Base-by-base conservation (phyloP, 345 rosid species). In the Gynandropsis gynandra region DNA sequence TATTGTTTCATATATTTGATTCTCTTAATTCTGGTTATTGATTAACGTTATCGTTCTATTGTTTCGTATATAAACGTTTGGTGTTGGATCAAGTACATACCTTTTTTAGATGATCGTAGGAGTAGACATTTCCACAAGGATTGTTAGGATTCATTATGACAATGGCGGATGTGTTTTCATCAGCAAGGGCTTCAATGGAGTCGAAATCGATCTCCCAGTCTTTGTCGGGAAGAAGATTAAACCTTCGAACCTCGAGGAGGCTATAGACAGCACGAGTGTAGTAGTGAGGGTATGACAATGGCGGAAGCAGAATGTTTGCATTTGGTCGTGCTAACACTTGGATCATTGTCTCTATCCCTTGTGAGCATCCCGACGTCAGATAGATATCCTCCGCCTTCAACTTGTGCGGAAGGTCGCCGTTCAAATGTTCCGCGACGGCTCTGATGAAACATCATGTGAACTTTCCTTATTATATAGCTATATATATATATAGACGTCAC, bases 121-220 rank as follows among this genome's bases (percentile, higher is more conserved):
- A 64, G 63, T 61, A 86, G 52, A 86, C 78, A 56, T 54, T 76
- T 50, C 83, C 95, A 55, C 83, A 75, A 9, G 95, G 81, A 57
- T 78, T 82, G 4, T 85, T 74, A 1, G 87, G 85, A 66, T 80
- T 85, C 4, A 76, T 69, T 52, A 85, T 55, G 15, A 80, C 81
- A 69, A 85, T 66, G 8, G 85, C 90, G 1, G 60, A 79, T 2
- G 87, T 85, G 47, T 76, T 80, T 17, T 78, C 73, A 3, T 85
- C 90, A 4, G 81, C 77, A 47, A 75, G 77, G 38, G 81, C 60
- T 69, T 80, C 79, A 15, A 85, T 59, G 32, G 69, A 68, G 36
- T 69, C 65, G 14, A 82, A 74, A 72, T 85, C 87, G 61, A 82
- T 79, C 47, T 74, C 80, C 89, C 89, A 85, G 12, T 72, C 78